Base-by-base conservation (phyloP, 75 land plant species). In the Picea sitchensis region DNA sequence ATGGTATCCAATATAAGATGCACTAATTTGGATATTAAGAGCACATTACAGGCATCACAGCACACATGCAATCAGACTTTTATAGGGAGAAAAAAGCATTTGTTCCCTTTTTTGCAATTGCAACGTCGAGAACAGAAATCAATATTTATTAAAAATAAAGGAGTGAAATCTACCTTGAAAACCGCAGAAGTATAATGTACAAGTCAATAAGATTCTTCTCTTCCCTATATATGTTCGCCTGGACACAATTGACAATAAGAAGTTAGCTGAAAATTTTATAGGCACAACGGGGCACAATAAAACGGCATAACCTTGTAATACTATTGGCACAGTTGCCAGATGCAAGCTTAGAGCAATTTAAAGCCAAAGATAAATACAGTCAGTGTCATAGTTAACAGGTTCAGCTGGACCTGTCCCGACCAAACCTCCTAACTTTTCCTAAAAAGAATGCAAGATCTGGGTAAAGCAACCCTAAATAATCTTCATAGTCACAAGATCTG, bases 171-270 rank as follows among this genome's bases (percentile, higher is more conserved):
- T 62, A 94, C 99, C 99, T 96, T 65, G 95, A 94, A 83, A 91
- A 96, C 44, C 99, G 81, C 20, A 96, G 86, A 34, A 96, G 91
- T 84, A 96, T 88, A 56, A 96, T 81, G 78, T 94, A 96, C n/a
- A 94, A 82, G 73, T 96, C 99, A 34, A 96, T 84, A 36, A 91
- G 73, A 81, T 96, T 96, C 78, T 84, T 88, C 79, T 96, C 99
- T 75, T 75, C 85, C 44, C 99, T 91, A 83, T 92, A 94, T 6
- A 96, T 94, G 62, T 84, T 83, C 76, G 99, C 99, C 99, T 96
- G 80, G 64, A 86, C 30, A 84, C 51, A 71, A 71, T 15, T 11
- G 51, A 7, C 18, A n/a, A 71, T 2, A 41, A 71, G 3, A 71
- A 12, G 74, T 41, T 20, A 71, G 51, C 74, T 71, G 54, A 71